phyloP scores from a whole-genome alignment of 2,329 filamentous ascomycete genomes.

The Apiospora sp. region DNA sequence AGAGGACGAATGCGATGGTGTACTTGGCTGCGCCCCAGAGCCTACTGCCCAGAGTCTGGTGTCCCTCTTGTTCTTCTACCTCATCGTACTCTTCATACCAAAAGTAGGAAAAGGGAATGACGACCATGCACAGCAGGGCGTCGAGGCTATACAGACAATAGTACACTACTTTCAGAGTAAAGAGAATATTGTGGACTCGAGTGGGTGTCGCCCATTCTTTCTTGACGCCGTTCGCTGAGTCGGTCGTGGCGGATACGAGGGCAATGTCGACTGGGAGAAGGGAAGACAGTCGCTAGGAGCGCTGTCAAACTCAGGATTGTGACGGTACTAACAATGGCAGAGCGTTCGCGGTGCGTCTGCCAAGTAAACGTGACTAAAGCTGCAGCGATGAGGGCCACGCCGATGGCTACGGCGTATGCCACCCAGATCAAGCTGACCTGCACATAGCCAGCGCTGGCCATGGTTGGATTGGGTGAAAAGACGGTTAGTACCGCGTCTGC shows the following conservation, averaged over 20 bases:
- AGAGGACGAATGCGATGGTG: constrained; percentile 81
- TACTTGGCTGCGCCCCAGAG: constrained; percentile 91
- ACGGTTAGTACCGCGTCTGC: not conserved
- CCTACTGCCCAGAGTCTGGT: constrained; percentile 73
- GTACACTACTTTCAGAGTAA: constrained; percentile 87
- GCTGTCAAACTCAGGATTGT: constrained; percentile 87
- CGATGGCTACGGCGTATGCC: constrained; percentile 85
- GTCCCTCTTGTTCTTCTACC: constrained; percentile 81
- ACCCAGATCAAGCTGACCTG: constrained; percentile 95
- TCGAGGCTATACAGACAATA: constrained; percentile 93
- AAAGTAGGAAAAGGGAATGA: constrained; percentile 97
- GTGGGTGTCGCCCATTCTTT: constrained; percentile 94
- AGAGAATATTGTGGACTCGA: constrained; percentile 78
- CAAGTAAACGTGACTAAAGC: constrained; percentile 90
- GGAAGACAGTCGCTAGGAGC: constrained; percentile 88
- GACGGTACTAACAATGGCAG: constrained; percentile 80
- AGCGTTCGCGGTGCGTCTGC: constrained; percentile 88
- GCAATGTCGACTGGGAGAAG: constrained; percentile 95
- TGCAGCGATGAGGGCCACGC: constrained; percentile 77
- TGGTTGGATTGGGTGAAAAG: constrained; percentile 25
- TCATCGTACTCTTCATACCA: constrained; percentile 98
- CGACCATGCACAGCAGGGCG: constrained; percentile 84
- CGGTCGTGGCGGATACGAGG: constrained; percentile 87
- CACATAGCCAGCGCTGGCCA: constrained; percentile 65
- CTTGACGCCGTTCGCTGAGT: constrained; percentile 77